phyloP scores from a whole-genome alignment of 2,329 filamentous ascomycete species.

The Cordyceps farinosa region DNA sequence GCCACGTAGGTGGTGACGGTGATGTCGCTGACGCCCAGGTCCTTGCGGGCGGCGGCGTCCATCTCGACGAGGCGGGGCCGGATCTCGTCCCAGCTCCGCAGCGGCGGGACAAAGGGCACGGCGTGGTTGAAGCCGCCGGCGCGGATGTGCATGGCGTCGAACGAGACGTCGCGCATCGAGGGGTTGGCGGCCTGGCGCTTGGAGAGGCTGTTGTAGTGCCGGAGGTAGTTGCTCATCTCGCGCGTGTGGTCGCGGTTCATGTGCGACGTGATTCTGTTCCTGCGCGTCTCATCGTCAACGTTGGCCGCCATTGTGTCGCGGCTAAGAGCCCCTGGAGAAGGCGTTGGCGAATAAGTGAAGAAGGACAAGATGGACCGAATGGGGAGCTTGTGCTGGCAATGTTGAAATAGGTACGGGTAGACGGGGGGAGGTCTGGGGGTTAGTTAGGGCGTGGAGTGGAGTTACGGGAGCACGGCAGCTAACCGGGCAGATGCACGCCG shows the following conservation, averaged over 20 bases:
- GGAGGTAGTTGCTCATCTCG: conserved; percentile 74
- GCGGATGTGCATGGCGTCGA: conserved; percentile 21
- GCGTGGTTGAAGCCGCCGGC: conserved; percentile 35
- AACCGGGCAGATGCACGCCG: no score
- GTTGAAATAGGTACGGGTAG: no score
- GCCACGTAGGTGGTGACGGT: conserved; percentile 39
- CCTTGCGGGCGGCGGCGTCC: conserved; percentile 52
- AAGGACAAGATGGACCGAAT: no score
- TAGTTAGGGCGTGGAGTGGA: no score
- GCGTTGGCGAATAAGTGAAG: no score
- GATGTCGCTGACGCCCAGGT: conserved; percentile 55
- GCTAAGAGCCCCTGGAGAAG: not conserved
- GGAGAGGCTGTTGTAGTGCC: conserved; percentile 62
- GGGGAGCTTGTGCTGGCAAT: no score
- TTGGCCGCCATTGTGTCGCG: not conserved
- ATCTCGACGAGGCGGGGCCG: conserved; percentile 71
- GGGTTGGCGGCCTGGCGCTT: conserved; percentile 53
- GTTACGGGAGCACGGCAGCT: no score
- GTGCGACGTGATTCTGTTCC: conserved; percentile 58
- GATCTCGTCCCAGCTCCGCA: conserved; percentile 64
- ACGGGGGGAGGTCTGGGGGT: no score
- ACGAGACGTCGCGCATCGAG: conserved; percentile 25
- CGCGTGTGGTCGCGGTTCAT: conserved; percentile 82
- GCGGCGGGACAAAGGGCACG: conserved; percentile 66
- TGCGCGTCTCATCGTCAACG: conserved; percentile 28